Evolutionary conservation across 805 yeast species (phyloP).

Genomic region (Lipomyces japonicus): DNA sequence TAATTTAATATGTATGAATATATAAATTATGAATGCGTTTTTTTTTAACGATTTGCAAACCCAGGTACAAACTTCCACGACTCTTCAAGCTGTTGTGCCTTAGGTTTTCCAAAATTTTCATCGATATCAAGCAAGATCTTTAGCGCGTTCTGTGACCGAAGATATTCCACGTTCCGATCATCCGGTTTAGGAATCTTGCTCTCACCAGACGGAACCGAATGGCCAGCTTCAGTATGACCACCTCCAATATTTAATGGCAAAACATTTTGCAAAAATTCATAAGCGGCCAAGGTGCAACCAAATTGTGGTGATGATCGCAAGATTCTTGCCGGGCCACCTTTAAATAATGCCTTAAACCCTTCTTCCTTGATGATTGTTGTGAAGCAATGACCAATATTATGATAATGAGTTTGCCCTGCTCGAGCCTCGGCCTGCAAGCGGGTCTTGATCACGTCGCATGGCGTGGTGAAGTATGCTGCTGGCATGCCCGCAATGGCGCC

Average conservation of each 20-base stretch:
- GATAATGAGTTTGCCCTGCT: slow-evolving; percentile 71
- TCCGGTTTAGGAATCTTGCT: slow-evolving; percentile 16
- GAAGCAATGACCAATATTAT: slow-evolving; percentile 74
- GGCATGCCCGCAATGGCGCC: slow-evolving; percentile 99
- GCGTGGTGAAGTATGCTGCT: slow-evolving; percentile 93
- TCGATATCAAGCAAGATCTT: slow-evolving; percentile 45
- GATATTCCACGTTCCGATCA: slow-evolving; percentile 38
- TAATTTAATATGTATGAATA: neutral
- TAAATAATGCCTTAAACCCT: slow-evolving; percentile 81
- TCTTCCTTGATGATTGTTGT: slow-evolving; percentile 72
- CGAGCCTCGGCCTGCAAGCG: slow-evolving; percentile 83
- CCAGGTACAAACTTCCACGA: slow-evolving; percentile 23
- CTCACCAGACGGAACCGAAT: slow-evolving; percentile 40
- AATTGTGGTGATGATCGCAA: slow-evolving; percentile 95
- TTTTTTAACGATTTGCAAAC: neutral
- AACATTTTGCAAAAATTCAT: slow-evolving; percentile 78
- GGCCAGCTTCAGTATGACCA: slow-evolving; percentile 44
- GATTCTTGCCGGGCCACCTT: slow-evolving; percentile 94
- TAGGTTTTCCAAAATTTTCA: slow-evolving; percentile 44
- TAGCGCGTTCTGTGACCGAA: slow-evolving; percentile 43
- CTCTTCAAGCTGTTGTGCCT: slow-evolving; percentile 7
- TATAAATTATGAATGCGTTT: neutral
- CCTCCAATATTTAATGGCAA: slow-evolving; percentile 57
- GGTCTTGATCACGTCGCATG: slow-evolving; percentile 94
- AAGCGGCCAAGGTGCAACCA: slow-evolving; percentile 96